Percentiles rank a stretch among this genome's conserved stretches.
Conservation (phyloP, 2,329 filamentous ascomycete genomes). For the Cytospora piceicola region DNA sequence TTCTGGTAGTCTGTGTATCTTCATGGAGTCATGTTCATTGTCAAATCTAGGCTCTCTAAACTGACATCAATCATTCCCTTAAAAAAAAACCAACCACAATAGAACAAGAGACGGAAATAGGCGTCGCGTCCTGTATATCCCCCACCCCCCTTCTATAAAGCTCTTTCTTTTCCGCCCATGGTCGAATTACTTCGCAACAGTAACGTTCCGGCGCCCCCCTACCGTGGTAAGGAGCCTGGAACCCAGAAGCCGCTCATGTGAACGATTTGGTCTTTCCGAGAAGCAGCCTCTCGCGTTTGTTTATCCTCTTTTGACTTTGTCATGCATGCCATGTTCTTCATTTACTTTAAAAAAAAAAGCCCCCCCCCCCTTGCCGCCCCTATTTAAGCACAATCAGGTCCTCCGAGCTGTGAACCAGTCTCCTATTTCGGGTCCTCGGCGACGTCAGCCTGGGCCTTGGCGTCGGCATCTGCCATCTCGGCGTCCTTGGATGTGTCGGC, state of each 20-base stretch:
- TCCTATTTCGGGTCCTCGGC: conserved; percentile 39
- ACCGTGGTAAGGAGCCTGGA: not conserved
- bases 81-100: not conserved
- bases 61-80: conserved; percentile 13
- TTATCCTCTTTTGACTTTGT: not conserved
- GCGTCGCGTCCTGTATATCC: conserved; percentile 17
- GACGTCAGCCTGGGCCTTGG: conserved; percentile 57
- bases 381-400: conserved; percentile 3
- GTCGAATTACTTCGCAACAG: conserved; percentile 7
- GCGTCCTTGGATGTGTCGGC: conserved; percentile 58
- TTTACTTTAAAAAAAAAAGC: not conserved
- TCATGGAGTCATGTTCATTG: conserved; percentile 14
- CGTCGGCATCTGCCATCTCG: conserved; percentile 67
- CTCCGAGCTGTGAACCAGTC: not conserved
- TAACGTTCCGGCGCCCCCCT: not conserved
- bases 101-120: not conserved
- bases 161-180: conserved; percentile 17
- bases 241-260: conserved; percentile 3
- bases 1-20: not conserved
- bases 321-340: not conserved
- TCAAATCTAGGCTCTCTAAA: conserved; percentile 24
- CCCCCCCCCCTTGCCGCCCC: not conserved
- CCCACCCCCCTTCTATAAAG: conserved; percentile 14
- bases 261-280: not conserved
- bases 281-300: not conserved